phyloP scores from a whole-genome alignment of 148 eudicot genomes.

The Euryodendron excelsum region DNA sequence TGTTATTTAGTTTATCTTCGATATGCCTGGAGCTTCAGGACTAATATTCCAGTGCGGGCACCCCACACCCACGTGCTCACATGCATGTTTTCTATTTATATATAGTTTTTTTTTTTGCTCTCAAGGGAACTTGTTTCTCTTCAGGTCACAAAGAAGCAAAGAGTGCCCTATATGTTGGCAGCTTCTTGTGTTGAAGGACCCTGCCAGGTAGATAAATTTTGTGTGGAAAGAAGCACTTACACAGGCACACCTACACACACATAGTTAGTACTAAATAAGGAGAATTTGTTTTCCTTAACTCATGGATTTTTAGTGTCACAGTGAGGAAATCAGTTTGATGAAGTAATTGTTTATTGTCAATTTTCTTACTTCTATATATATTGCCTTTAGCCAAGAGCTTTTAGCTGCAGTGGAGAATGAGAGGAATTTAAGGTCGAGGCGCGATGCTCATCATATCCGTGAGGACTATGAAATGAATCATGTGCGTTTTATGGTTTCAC shows the following conservation, averaged over 20 bases:
- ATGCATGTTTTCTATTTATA: neutral
- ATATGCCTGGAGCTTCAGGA: neutral
- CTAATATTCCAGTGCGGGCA: neutral
- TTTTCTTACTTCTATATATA: neutral
- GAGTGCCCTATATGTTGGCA: slow-evolving; percentile 93
- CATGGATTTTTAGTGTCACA: neutral
- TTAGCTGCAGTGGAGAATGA: slow-evolving; percentile 57
- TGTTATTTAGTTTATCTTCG: neutral
- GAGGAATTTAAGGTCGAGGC: slow-evolving; percentile 45
- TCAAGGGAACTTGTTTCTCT: slow-evolving; percentile 4
- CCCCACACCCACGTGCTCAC: neutral
- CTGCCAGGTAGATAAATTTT: slow-evolving; percentile 48
- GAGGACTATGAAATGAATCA: slow-evolving; percentile 29
- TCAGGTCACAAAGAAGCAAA: slow-evolving; percentile 77
- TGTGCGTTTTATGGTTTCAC: slow-evolving; percentile 34
- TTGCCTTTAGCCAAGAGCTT: slow-evolving; percentile 65
- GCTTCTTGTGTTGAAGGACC: slow-evolving; percentile 60
- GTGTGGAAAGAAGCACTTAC: neutral
- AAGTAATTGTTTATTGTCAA: neutral
- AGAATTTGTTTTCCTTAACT: neutral
- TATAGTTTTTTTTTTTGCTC: neutral
- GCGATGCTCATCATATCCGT: slow-evolving; percentile 8
- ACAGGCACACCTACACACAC: neutral
- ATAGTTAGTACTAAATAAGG: neutral
- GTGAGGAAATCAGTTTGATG: neutral